phyloP scores from a whole-genome alignment of 306 rosid species.

The Hippophae gyantsensis region DNA sequence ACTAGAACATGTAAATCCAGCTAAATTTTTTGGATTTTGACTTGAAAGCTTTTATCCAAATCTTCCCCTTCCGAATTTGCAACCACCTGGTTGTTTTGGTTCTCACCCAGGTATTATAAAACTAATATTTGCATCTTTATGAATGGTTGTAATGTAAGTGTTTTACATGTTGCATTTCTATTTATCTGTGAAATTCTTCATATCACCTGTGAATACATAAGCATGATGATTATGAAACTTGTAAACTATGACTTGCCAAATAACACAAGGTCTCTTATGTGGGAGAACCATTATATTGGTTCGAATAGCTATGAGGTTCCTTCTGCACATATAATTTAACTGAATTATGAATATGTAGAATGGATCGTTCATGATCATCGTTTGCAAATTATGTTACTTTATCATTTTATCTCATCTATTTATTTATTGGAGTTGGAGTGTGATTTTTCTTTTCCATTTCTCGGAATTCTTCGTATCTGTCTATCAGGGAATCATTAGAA shows the following conservation, averaged over 20 bases:
- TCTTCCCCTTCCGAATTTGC: no score
- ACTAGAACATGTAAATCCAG: no score
- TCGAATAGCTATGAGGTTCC: not conserved
- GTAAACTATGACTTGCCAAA: no score
- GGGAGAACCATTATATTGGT: not conserved
- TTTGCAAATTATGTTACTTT: not conserved
- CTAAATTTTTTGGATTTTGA: no score
- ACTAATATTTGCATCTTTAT: not conserved
- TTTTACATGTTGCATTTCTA: not conserved
- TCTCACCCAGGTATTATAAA: not conserved
- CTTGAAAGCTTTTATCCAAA: no score
- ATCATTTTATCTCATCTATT: not conserved
- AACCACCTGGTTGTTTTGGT: no score
- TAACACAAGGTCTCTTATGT: no score
- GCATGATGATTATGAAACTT: no score
- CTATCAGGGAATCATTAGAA: constrained; percentile 59
- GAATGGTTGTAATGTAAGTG: not conserved
- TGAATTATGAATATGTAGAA: not conserved
- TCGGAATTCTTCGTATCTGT: constrained; percentile 7
- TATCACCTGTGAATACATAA: no score
- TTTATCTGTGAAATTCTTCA: no score
- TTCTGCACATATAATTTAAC: not conserved
- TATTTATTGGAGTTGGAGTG: not conserved
- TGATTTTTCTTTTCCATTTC: not conserved
- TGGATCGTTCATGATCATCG: not conserved